A percentile compares a stretch with the other conserved stretches of the same genome.
Conservation (phyloP, 2,329 filamentous ascomycete species). For the Diaporthe helianthi region DNA sequence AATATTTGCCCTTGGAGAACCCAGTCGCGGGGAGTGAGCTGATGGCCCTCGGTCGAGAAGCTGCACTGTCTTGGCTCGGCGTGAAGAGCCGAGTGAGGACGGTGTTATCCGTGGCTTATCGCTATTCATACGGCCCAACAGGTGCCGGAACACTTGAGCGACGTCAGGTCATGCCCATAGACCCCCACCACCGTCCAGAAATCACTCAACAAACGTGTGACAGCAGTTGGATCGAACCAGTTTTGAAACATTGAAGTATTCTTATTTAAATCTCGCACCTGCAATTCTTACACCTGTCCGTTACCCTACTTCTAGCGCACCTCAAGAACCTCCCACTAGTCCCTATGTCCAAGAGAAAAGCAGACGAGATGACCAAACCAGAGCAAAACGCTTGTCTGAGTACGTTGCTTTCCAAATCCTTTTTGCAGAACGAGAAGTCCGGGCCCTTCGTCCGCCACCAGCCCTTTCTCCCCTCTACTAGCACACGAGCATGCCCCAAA, state of each 20-base stretch:
- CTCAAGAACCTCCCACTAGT: neutral
- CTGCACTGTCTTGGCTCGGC: neutral
- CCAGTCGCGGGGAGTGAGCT: conserved; percentile 24
- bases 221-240: conserved; percentile 22
- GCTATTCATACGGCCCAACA: neutral
- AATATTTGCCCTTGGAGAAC: conserved; percentile 22
- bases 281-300: neutral
- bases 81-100: neutral
- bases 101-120: conserved; percentile 24
- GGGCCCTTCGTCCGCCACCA: too few species aligned
- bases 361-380: conserved; percentile 57
- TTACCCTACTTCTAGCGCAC: neutral
- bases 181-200: conserved; percentile 33
- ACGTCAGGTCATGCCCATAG: conserved; percentile 26
- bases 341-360: conserved; percentile 35
- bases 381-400: conserved; percentile 68
- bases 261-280: conserved; percentile 32
- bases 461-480: conserved; percentile 35
- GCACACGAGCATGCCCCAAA: neutral
- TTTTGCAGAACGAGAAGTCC: conserved; percentile 29
- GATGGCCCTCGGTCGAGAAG: conserved; percentile 25
- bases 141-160: conserved; percentile 8
- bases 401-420: conserved; percentile 52
- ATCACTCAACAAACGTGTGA: conserved; percentile 34
- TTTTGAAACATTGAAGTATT: conserved; percentile 12